Evolutionary conservation across 306 rosid genomes (phyloP).

Genomic region (Sechiopsis laciniata): DNA sequence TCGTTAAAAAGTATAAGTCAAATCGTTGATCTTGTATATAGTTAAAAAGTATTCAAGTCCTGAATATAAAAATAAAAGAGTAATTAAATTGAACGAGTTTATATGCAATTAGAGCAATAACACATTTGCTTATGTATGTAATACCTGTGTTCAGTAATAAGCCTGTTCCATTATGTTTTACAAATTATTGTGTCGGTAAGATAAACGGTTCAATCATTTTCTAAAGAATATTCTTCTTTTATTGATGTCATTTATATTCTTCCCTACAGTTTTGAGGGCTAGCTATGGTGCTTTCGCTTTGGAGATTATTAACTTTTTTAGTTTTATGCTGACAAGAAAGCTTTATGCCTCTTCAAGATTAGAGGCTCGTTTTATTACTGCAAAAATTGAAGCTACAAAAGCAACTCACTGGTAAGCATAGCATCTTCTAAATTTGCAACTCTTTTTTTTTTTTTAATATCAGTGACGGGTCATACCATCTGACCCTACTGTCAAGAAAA

Average conservation of each 20-base stretch:
- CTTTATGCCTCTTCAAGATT: background rate
- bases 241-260: background rate
- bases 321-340: background rate
- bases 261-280: background rate
- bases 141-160: too few species aligned
- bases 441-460: too few species aligned
- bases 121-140: too few species aligned
- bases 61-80: too few species aligned
- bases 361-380: background rate
- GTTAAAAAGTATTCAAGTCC: too few species aligned
- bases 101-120: too few species aligned
- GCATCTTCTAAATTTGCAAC: background rate
- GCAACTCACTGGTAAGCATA: conserved; percentile 5
- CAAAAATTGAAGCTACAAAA: background rate
- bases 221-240: background rate
- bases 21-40: too few species aligned
- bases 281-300: background rate
- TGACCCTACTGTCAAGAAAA: too few species aligned
- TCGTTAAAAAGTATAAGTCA: too few species aligned
- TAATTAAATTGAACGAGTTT: too few species aligned
- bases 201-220: background rate
- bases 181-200: background rate
- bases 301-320: background rate
- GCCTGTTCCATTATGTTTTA: conserved; percentile 21
- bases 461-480: too few species aligned